These are phyloP conservation scores for Roridomyces roridus DNA, from an alignment of 768 basidiomycete species.

Conservation along the genomic window DNA sequence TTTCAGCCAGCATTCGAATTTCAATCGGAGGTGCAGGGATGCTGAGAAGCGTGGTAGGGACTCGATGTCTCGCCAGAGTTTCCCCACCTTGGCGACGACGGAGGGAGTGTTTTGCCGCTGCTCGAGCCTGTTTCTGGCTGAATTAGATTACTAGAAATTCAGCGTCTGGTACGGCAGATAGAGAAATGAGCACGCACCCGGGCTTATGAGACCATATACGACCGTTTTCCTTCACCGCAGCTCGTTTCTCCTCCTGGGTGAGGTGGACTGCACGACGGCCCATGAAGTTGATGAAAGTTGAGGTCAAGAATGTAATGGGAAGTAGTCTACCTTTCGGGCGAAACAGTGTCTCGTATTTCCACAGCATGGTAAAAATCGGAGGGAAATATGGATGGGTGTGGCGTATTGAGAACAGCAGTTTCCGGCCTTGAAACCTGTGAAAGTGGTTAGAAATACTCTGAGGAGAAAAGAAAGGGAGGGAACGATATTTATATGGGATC, in stretches of 20 bases:
- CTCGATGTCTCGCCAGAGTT: neutral
- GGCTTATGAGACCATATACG: neutral
- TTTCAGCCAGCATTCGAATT: neutral
- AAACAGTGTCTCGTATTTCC: no score
- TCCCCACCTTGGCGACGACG: neutral
- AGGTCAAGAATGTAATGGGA: neutral
- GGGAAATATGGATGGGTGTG: no score
- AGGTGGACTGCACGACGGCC: constrained; percentile 11
- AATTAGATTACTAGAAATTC: neutral
- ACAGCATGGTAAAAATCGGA: no score
- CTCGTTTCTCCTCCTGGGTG: neutral
- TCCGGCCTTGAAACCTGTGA: no score
- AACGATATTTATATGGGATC: no score
- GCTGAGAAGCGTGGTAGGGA: neutral
- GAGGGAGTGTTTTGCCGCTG: neutral
- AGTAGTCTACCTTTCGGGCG: neutral
- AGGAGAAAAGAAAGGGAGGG: no score
- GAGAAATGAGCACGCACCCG: neutral
- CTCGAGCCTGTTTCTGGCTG: neutral
- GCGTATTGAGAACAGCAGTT: no score
- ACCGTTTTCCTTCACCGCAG: neutral
- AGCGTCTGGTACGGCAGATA: neutral
- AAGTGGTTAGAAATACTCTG: no score
- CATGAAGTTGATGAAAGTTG: constrained; percentile 1
- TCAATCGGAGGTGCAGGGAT: neutral